Evolutionary conservation across 2,329 filamentous ascomycete genomes (phyloP), one percentile per base, ranked within the genome.

Genomic region (Colletotrichum limetticola): DNA sequence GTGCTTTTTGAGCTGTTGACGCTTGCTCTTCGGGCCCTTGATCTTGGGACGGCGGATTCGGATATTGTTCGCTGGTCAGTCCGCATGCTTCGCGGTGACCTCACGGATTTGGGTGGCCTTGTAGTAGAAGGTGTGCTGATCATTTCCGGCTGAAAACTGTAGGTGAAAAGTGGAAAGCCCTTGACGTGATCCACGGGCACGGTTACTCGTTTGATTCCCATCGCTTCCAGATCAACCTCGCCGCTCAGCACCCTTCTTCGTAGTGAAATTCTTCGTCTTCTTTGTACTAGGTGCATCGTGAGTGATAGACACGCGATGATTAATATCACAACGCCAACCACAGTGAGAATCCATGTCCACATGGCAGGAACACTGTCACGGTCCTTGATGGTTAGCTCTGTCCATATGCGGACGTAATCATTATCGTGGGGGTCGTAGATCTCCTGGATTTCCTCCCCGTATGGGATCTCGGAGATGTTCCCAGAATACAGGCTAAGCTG

Each of bases 141-240:
- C 24, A 80, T 74, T 16, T 87, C 85, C 1, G 87, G 85, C 37
- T 90, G 86, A 76, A 88, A 88, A 74, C 87, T 89, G 79, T 97
- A 98, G 0, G 91, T 93, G 79, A 94, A 97, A 2, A 96, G 82
- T 0, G 95, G 94, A 78, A 98, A 92, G 24, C 88, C 88, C 60
- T 93, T 88, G 28, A 98, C 87, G 52, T 95, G 86, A 9, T 91
- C 84, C 58, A 88, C 85, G 1, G 96, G 95, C 0, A 98, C 94
- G 2, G 90, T 94, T 28, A 98, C 83, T 16, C 93, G 90, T 79
- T 94, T 96, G 76, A 98, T 94, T 2, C 95, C 95, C 76, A 98
- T 88, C 3, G 91, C 91, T 82, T 98, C 95, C 3, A 98, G 86
- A 78, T 98, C 94, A 24, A 97, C 91, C 76, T 98, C 93, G 65